Evolutionary conservation across 2,329 filamentous ascomycete species (phyloP).

Genomic region (Blumeriella jaapii): DNA sequence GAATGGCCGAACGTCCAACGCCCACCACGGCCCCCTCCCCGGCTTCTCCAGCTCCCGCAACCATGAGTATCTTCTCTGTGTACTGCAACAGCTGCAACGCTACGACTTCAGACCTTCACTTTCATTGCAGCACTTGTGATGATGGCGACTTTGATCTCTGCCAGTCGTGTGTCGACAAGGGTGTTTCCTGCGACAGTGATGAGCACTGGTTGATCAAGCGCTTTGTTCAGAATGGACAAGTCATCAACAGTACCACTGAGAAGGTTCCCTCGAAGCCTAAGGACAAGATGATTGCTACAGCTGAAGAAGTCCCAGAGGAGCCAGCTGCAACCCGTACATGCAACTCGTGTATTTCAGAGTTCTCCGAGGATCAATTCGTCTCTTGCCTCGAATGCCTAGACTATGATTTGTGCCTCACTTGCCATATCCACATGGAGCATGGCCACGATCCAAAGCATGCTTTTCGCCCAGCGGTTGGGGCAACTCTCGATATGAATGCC

Average conservation of each 20-base stretch:
- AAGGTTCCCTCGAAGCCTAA: slow-evolving; percentile 50
- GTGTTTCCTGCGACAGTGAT: slow-evolving; percentile 64
- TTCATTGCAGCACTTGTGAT: slow-evolving; percentile 89
- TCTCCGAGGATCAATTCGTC: slow-evolving; percentile 69
- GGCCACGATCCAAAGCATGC: slow-evolving; percentile 84
- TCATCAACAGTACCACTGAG: slow-evolving; percentile 80
- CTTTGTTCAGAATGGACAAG: slow-evolving; percentile 62
- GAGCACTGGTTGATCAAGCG: slow-evolving; percentile 95
- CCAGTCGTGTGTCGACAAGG: slow-evolving; percentile 61
- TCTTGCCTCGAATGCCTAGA: slow-evolving; percentile 80
- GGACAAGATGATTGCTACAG: no score
- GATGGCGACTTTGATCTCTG: slow-evolving; percentile 93
- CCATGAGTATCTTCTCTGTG: slow-evolving; percentile 54
- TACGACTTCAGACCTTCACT: slow-evolving; percentile 72
- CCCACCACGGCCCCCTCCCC: slow-evolving; percentile 1
- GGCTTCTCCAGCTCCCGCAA: slow-evolving; percentile 4
- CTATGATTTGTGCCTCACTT: slow-evolving; percentile 80
- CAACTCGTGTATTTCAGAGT: slow-evolving; percentile 51
- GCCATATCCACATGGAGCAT: slow-evolving; percentile 65
- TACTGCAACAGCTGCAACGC: slow-evolving; percentile 87
- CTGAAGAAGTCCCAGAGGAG: slow-evolving; percentile 11
- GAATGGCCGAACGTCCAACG: slow-evolving; percentile 17
- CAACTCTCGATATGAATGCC: slow-evolving; percentile 51
- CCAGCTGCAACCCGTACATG: slow-evolving; percentile 34
- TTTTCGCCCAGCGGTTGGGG: slow-evolving; percentile 58